These are phyloP conservation scores for Micromonas commoda DNA, from an alignment of 139 green algal genomes.

Conservation along the genomic window DNA sequence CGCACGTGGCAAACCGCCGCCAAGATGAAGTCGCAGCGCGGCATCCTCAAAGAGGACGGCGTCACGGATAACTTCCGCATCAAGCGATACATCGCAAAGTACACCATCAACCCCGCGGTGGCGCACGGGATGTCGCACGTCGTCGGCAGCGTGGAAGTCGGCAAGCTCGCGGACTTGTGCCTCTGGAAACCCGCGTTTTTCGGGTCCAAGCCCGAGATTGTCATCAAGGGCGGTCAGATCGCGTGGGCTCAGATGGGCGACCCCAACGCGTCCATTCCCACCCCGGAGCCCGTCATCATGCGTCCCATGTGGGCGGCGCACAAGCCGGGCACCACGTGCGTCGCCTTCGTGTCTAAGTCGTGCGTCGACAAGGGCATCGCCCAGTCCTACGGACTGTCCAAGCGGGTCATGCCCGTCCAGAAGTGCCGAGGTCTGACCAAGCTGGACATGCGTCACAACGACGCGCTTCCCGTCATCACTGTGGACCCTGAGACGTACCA, in stretches of 20 bases:
- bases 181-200: conserved; percentile 47
- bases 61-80: conserved; percentile 45
- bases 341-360: conserved; percentile 43
- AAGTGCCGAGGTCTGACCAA: conserved; percentile 36
- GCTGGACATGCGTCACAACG: conserved; percentile 47
- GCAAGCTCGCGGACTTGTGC: conserved; percentile 46
- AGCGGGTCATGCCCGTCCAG: conserved; percentile 33
- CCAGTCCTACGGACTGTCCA: conserved; percentile 34
- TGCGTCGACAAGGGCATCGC: conserved; percentile 17
- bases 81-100: conserved; percentile 49
- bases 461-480: conserved; percentile 33
- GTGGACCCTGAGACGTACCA: conserved; percentile 52
- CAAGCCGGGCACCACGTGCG: background rate
- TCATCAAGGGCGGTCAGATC: conserved; percentile 46
- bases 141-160: conserved; percentile 44
- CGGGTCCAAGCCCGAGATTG: conserved; percentile 47
- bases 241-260: conserved; percentile 48
- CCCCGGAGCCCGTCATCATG: conserved; percentile 47
- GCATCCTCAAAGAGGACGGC: conserved; percentile 29
- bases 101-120: conserved; percentile 50
- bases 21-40: conserved; percentile 47
- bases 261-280: conserved; percentile 48
- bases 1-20: conserved; percentile 51
- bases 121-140: conserved; percentile 44
- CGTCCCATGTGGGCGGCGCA: conserved; percentile 38